Evolutionary conservation across 1,284 basidiomycete genomes (phyloP), one percentile per base, ranked within the genome.

Genomic region (Ceratobasidium sp.): DNA sequence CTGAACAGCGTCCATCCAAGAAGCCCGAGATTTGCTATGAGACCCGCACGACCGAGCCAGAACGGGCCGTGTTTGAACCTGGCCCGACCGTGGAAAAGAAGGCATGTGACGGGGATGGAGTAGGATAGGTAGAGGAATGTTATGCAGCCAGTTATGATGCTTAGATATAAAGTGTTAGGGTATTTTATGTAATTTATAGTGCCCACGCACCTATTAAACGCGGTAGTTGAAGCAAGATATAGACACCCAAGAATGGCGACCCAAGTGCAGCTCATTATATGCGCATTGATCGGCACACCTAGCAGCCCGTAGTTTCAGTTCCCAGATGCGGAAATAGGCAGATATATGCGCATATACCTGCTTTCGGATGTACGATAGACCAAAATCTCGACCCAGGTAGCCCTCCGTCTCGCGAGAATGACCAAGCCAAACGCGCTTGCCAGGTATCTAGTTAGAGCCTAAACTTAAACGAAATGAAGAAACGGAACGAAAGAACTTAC

Each of bases 371-470:
- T 15, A 68, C 65, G 40, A 67, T 28, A n/a, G 65, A 77, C 74
- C 74, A 77, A 48, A 40, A 77, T 28, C 74, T 77, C n/a, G 74
- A 77, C 17, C 74, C 64, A 33, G 74, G 74, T 56, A 68, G 46
- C 3, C 64, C 74, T 17, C 65, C 42, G 56, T 68, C 74, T 13
- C 74, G 74, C 44, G 74, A 23, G 52, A 77, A 77, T 2, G 73
- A 75, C 73, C 73, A 75, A 26, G 74, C 74, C 10, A 77, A 65
- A 46, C 65, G 64, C 42, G 65, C 74, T 46, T 68, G 74, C 74
- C 74, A 77, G 10, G 74, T 77, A 42, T 77, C 74, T 77, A 50
- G 2, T n/a, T 56, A 77, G 7, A 38, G n/a, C 26, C 46, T 54
- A n/a, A n/a, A n/a, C n/a, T n/a, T 23, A 40, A 23, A n/a, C 67